These are phyloP conservation scores for Termitomyces sp. DNA, from an alignment of 768 basidiomycete species.

Conservation along the genomic window DNA sequence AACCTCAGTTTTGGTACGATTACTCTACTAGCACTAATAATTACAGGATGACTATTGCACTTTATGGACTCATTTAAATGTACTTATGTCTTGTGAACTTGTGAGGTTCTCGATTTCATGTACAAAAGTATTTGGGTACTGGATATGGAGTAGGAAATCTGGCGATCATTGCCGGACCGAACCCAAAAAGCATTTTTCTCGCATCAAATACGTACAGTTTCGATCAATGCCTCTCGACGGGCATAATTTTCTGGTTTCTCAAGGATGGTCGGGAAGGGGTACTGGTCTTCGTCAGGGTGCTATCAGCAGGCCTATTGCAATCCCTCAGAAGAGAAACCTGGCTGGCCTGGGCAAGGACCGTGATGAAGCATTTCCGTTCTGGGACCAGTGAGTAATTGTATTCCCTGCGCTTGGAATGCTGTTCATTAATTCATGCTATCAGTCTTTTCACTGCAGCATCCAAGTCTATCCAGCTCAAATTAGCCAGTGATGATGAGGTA, in stretches of 20 bases:
- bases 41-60: neutral
- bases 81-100: no score
- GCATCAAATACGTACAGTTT: neutral
- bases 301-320: slow-evolving; percentile 67
- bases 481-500: slow-evolving; percentile 46
- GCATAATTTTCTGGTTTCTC: slow-evolving; percentile 65
- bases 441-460: slow-evolving; percentile 83
- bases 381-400: slow-evolving; percentile 79
- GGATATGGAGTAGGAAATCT: neutral
- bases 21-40: neutral
- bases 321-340: slow-evolving; percentile 83
- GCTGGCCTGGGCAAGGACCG: slow-evolving; percentile 87
- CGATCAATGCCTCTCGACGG: slow-evolving; percentile 66
- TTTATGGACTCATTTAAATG: no score
- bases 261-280: slow-evolving; percentile 89
- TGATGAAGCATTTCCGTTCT: slow-evolving; percentile 95
- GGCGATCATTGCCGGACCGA: neutral
- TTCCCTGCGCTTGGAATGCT: neutral
- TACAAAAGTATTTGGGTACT: neutral
- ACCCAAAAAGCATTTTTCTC: neutral
- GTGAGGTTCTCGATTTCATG: no score
- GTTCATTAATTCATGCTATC: neutral
- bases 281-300: slow-evolving; percentile 81
- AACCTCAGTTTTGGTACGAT: neutral
- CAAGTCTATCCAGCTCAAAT: slow-evolving; percentile 72